Evolutionary conservation across 2,329 filamentous ascomycete genomes (phyloP).

Genomic region (Pseudogymnoascus sp.): DNA sequence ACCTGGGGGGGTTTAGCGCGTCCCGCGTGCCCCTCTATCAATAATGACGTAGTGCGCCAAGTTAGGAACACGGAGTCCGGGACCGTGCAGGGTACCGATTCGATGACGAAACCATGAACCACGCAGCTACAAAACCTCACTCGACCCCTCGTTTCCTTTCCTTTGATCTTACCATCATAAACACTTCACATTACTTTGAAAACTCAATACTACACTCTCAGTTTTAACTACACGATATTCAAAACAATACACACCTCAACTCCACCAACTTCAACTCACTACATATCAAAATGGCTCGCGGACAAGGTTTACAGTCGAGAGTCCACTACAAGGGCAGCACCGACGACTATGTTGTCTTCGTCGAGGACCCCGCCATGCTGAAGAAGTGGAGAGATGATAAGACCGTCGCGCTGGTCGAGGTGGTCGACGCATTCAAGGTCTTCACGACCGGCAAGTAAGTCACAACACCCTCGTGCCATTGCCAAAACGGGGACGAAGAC

Average conservation of each 20-base stretch:
- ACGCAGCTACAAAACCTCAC: neutral
- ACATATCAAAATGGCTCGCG: constrained; percentile 41
- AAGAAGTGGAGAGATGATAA: constrained; percentile 79
- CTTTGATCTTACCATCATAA: constrained; percentile 4
- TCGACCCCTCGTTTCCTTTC: neutral
- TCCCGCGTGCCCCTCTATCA: neutral
- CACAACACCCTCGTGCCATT: constrained; percentile 11
- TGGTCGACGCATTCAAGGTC: constrained; percentile 82
- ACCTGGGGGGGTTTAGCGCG: neutral
- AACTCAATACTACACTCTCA: neutral
- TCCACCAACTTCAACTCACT: neutral
- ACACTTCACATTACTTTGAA: neutral
- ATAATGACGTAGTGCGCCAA: constrained; percentile 5
- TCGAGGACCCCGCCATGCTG: constrained; percentile 54
- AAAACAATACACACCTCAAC: neutral
- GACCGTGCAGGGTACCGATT: neutral
- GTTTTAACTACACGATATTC: neutral
- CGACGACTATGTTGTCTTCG: constrained; percentile 63
- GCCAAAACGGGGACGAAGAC: neutral
- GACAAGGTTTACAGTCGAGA: constrained; percentile 51
- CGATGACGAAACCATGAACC: constrained; percentile 9
- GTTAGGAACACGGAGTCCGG: neutral
- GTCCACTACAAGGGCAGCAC: constrained; percentile 62
- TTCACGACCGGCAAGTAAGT: constrained; percentile 85
- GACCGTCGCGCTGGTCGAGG: constrained; percentile 71